Conservation (phyloP, 1,139 yeast species). For the Cylindricascospora bacillispora region DNA sequence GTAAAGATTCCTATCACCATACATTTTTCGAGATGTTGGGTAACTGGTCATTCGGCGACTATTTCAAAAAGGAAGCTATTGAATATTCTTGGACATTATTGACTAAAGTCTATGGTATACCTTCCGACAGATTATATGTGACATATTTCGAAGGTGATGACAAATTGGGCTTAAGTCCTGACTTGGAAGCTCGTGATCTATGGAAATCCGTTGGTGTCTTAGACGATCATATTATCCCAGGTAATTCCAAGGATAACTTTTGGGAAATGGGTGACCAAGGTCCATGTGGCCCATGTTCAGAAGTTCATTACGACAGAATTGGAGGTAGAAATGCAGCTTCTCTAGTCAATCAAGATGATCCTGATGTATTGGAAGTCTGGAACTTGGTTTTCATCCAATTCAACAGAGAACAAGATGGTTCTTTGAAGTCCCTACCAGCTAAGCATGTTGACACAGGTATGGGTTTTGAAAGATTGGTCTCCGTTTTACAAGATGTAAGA, state of each 20-base stretch:
- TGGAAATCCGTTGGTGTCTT: constrained; percentile 85
- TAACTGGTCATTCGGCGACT: constrained; percentile 99
- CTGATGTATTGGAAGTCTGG: constrained; percentile 96
- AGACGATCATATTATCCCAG: constrained; percentile 88
- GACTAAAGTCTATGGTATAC: constrained; percentile 70
- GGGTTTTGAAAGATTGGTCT: constrained; percentile 96
- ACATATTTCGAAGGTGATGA: constrained; percentile 93
- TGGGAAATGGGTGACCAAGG: constrained; percentile 99
- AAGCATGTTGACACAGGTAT: constrained; percentile 96
- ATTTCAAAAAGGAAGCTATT: constrained; percentile 90
- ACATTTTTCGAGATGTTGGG: constrained; percentile 99
- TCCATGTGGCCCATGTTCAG: constrained; percentile 99
- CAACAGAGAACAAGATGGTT: constrained; percentile 85
- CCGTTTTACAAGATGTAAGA: constrained; percentile 76
- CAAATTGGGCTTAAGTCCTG: constrained; percentile 76
- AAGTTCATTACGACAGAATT: constrained; percentile 91
- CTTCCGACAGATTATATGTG: constrained; percentile 71
- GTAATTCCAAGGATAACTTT: constrained; percentile 80
- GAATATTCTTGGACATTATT: constrained; percentile 81
- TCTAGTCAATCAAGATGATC: constrained; percentile 92
- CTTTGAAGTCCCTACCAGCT: constrained; percentile 73
- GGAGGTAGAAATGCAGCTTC: constrained; percentile 93
- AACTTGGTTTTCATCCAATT: constrained; percentile 92
- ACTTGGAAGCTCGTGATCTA: constrained; percentile 77
- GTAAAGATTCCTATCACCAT: constrained; percentile 94